phyloP scores from a whole-genome alignment of 169 alveolate genomes.

The Eimeria maxima region DNA sequence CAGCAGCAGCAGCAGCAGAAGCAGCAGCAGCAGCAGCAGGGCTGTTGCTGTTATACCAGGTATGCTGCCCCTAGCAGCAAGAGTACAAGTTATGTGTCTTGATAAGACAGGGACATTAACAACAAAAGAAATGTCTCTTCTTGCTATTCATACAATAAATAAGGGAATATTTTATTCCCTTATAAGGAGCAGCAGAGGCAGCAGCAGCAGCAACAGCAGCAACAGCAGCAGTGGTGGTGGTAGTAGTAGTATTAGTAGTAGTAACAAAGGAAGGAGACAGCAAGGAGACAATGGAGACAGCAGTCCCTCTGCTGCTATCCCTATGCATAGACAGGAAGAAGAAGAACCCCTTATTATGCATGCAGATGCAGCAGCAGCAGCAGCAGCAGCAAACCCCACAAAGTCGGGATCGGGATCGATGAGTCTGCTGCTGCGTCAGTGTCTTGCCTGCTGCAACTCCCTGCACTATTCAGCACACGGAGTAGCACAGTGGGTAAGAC shows the following conservation, averaged over 20 bases:
- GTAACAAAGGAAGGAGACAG: neutral
- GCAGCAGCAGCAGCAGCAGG: neutral
- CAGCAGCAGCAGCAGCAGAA: slow-evolving; percentile 22
- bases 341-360: neutral
- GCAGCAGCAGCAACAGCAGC: neutral
- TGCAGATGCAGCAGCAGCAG: slow-evolving; percentile 3
- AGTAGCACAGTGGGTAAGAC: slow-evolving; percentile 2
- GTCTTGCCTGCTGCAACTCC: slow-evolving; percentile 32
- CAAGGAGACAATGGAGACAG: neutral
- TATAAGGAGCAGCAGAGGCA: neutral
- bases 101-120: slow-evolving; percentile 81
- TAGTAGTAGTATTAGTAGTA: neutral
- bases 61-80: slow-evolving; percentile 71
- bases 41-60: slow-evolving; percentile 59
- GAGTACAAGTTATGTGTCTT: slow-evolving; percentile 38
- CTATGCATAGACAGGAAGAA: neutral
- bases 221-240: neutral
- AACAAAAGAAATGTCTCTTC: neutral
- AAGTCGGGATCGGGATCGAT: neutral
- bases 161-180: neutral
- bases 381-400: neutral
- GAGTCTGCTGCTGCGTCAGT: neutral
- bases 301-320: neutral
- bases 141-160: slow-evolving; percentile 43
- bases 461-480: slow-evolving; percentile 31